These are phyloP conservation scores for Lipomyces oligophaga DNA, from an alignment of 805 yeast genomes.

Conservation along the genomic window DNA sequence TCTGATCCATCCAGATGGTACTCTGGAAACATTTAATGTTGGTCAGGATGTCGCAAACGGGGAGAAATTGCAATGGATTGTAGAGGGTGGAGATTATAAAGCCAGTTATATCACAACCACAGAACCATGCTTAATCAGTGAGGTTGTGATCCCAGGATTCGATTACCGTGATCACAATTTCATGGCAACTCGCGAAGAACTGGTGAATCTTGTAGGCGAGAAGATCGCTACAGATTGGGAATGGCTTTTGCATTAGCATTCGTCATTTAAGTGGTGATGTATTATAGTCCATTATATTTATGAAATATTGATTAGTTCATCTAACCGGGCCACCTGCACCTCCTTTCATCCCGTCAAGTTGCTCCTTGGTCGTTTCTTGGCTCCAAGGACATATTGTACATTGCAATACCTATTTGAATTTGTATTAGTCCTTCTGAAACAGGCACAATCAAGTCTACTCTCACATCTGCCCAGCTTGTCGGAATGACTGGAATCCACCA, in stretches of 20 bases:
- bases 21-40: slow-evolving; percentile 48
- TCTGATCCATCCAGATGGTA: slow-evolving; percentile 50
- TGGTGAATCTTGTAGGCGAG: slow-evolving; percentile 39
- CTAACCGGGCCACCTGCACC: not conserved
- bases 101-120: slow-evolving; percentile 44
- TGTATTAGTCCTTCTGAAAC: too few relatives aligned
- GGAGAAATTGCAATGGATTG: slow-evolving; percentile 56
- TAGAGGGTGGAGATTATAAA: slow-evolving; percentile 58
- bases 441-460: not conserved
- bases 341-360: slow-evolving; percentile 7
- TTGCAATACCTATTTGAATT: slow-evolving; percentile 7
- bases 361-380: slow-evolving; percentile 1
- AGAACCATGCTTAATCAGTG: slow-evolving; percentile 39
- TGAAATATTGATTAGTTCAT: not conserved
- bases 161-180: slow-evolving; percentile 53
- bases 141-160: slow-evolving; percentile 59
- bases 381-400: slow-evolving; percentile 20
- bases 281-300: not conserved
- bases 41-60: slow-evolving; percentile 47
- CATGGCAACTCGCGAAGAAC: slow-evolving; percentile 36
- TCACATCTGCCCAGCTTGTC: slow-evolving; percentile 30
- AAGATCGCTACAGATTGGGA: slow-evolving; percentile 39
- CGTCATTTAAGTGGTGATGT: too few relatives aligned
- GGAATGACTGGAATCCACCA: slow-evolving; percentile 37
- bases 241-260: slow-evolving; percentile 36